These are phyloP conservation scores for Poronia punctata DNA, from an alignment of 495 filamentous ascomycete genomes.

Conservation along the genomic window DNA sequence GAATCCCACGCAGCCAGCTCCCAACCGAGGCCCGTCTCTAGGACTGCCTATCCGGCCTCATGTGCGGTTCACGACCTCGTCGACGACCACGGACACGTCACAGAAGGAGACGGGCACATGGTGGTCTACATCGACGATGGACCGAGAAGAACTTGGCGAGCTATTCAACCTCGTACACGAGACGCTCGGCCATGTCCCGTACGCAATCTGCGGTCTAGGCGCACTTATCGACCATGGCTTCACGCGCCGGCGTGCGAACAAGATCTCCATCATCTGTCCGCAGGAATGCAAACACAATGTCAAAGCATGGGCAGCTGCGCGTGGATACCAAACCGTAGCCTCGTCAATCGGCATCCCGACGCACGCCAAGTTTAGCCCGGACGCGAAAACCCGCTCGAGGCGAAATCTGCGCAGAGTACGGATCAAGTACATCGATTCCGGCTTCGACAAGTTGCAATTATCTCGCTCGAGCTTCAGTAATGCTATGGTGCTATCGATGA, in stretches of 20 bases:
- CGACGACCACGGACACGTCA: neutral
- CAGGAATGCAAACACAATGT: slow-evolving; percentile 19
- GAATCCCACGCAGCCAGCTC: neutral
- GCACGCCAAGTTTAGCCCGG: neutral
- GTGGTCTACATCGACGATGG: slow-evolving; percentile 11
- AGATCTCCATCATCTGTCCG: slow-evolving; percentile 29
- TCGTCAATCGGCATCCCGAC: slow-evolving; percentile 19
- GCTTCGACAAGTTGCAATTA: slow-evolving; percentile 19
- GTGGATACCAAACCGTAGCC: slow-evolving; percentile 7
- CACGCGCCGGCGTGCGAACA: slow-evolving; percentile 6
- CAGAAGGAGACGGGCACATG: neutral
- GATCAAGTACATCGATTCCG: slow-evolving; percentile 21
- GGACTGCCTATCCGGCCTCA: neutral
- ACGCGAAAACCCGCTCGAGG: neutral
- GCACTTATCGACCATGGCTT: slow-evolving; percentile 32
- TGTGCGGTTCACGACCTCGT: neutral
- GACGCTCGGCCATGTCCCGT: slow-evolving; percentile 27
- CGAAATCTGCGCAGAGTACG: slow-evolving; percentile 11
- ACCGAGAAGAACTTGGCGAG: slow-evolving; percentile 10
- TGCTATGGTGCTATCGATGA: slow-evolving; percentile 17
- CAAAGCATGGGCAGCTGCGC: slow-evolving; percentile 23
- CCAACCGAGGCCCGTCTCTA: no score
- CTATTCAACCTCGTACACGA: slow-evolving; percentile 27
- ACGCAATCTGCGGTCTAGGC: slow-evolving; percentile 32
- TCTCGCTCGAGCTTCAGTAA: slow-evolving; percentile 4